phyloP scores from a whole-genome alignment of 1,284 basidiomycete species.

The Ganoderma lucidum region DNA sequence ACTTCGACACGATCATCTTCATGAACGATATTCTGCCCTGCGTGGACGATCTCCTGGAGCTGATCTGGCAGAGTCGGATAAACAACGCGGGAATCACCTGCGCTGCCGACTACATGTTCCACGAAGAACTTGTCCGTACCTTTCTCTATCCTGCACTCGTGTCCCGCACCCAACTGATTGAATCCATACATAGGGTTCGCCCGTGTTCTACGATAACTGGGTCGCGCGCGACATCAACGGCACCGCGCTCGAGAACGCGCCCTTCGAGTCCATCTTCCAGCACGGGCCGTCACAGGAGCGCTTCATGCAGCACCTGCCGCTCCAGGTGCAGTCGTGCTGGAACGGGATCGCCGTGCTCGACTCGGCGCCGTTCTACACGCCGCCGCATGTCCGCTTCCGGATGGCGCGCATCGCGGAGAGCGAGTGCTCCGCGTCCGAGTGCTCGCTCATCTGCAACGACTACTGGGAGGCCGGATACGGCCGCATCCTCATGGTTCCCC shows the following conservation, averaged over 20 bases:
- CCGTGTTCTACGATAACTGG: slow-evolving; percentile 98
- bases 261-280: slow-evolving; percentile 93
- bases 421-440: slow-evolving; percentile 94
- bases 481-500: slow-evolving; percentile 94
- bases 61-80: slow-evolving; percentile 90
- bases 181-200: slow-evolving; percentile 58
- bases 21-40: slow-evolving; percentile 99
- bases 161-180: slow-evolving; percentile 17
- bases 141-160: not conserved
- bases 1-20: slow-evolving; percentile 95
- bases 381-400: slow-evolving; percentile 89
- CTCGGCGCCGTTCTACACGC: slow-evolving; percentile 90
- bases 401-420: slow-evolving; percentile 87
- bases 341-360: slow-evolving; percentile 95
- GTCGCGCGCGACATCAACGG: slow-evolving; percentile 97
- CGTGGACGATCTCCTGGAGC: slow-evolving; percentile 93
- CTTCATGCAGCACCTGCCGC: slow-evolving; percentile 90
- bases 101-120: slow-evolving; percentile 97
- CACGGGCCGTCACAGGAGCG: slow-evolving; percentile 77
- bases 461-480: slow-evolving; percentile 95
- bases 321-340: slow-evolving; percentile 97
- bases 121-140: slow-evolving; percentile 82
- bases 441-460: slow-evolving; percentile 94
- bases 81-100: slow-evolving; percentile 98
- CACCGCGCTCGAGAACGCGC: slow-evolving; percentile 95